A percentile compares a stretch with the other conserved stretches of the same genome.
phyloP scores from a whole-genome alignment of 805 yeast species.

The Cephaloascus albidus region DNA sequence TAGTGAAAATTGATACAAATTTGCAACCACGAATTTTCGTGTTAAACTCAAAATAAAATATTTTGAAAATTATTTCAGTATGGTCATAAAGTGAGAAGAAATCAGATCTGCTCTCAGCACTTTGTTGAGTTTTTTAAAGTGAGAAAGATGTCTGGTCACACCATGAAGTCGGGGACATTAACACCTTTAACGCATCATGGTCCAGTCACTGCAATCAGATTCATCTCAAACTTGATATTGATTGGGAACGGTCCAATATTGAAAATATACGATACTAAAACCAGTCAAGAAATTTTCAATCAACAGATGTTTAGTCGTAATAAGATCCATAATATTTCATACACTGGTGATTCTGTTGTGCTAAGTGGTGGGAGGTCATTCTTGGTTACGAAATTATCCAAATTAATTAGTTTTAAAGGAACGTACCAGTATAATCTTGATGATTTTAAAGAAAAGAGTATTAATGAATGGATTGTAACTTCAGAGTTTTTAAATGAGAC shows the following conservation, averaged over 20 bases:
- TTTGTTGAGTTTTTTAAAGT: too few species aligned
- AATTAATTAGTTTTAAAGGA: too few species aligned
- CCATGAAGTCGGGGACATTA: too few species aligned
- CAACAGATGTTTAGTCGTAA: conserved; percentile 53
- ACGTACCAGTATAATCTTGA: conserved; percentile 1
- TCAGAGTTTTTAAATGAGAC: conserved; percentile 37
- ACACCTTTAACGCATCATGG: conserved; percentile 36
- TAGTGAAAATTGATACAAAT: too few species aligned
- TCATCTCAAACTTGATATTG: conserved; percentile 22
- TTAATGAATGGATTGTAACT: conserved; percentile 76
- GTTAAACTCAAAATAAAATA: too few species aligned
- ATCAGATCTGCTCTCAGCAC: too few species aligned
- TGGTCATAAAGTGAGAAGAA: too few species aligned
- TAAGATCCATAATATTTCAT: conserved; percentile 72
- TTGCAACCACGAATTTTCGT: too few species aligned
- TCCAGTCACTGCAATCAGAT: conserved; percentile 60
- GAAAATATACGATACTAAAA: conserved; percentile 38
- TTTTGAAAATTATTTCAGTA: too few species aligned
- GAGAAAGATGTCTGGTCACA: too few species aligned
- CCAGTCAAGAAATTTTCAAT: conserved; percentile 23
- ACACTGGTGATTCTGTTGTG: conserved; percentile 20
- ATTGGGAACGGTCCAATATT: conserved; percentile 71
- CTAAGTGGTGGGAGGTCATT: conserved; percentile 73
- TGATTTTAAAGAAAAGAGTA: conserved; percentile 32
- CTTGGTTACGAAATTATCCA: conserved; percentile 15